Base-by-base conservation (phyloP, 192 early-diverging fungal species). In the Gryganskiella cystojenkinii region DNA sequence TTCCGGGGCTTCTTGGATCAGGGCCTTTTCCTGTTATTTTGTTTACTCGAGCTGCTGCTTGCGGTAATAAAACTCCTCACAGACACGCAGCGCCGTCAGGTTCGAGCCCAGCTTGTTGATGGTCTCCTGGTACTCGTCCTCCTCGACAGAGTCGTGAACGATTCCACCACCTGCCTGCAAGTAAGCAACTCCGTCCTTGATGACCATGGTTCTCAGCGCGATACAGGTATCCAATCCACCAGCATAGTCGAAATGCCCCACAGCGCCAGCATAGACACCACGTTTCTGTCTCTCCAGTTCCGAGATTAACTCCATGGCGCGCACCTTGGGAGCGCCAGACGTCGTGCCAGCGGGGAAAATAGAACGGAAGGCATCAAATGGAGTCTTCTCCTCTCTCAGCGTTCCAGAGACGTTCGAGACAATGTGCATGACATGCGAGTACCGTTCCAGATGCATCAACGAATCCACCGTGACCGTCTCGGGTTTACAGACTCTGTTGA, bases 341-440 rank as follows among this genome's bases (percentile, higher is more conserved):
- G 99, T 92, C 24, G 98, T 99, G 17, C 98, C 97, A 9, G 98
- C 98, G 4, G 98, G 98, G 81, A 99, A 98, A 51, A 99, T 97
- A 20, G 95, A 94, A 51, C 98, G 86, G 86, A 99, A 98, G 0
- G 97, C 97, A 79, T 99, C 96, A 81, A 91, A 98, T 24, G 88
- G 86, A 17, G 96, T 95, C 82, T 96, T 95, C 34, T 88, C 97
- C n/a, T 84, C 83, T 46, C 98, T 87, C 54, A 99, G 83, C 65
- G 86, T 86, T 47, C 98, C 98, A 15, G 92, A 93, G 1, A 99
- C 95, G 71, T 98, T 92, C 68, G 90, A 92, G n/a, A 99, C 98
- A 83, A 99, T 99, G 73, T 99, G 98, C 97, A 99, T 99, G 35
- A 99, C 98, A 75, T 99, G 97, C 33, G 92, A 92, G 73, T 98